Base-by-base conservation (phyloP, 257 asterid genomes). In the Nyctanthes arbortristis region DNA sequence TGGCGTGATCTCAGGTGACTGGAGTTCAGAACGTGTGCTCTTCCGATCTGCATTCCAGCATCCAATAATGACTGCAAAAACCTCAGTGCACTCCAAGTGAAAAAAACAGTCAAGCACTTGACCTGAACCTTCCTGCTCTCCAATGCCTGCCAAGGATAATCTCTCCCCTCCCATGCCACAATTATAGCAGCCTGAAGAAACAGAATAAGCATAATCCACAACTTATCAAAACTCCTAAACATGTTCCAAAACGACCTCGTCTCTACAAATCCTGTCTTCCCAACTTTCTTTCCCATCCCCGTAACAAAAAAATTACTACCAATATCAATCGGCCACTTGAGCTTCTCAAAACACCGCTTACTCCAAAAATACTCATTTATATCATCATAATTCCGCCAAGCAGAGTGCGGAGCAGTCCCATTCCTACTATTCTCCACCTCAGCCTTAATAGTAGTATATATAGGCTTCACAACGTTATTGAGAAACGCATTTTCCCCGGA, bases 181-280 rank as follows among this genome's bases (percentile, higher is more conserved):
- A 90, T 88, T 24, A 93, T 78, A 0, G 96, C 92, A 7, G 87
- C 89, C 86, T 93, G 98, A 58, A 93, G 84, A 80, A 93, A 93
- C 70, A 93, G 78, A 70, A 85, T 67, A 75, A 90, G 77, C 98
- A 90, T 84, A 62, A 93, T 81, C 98, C 98, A 93, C 59, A 90
- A 57, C 91, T 93, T n/a, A n/a, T n/a, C n/a, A n/a, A n/a, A n/a
- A n/a, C n/a, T n/a, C n/a, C n/a, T n/a, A n/a, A n/a, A n/a, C n/a
- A n/a, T n/a, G n/a, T n/a, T n/a, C n/a, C n/a, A n/a, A n/a, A n/a
- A n/a, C n/a, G n/a, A n/a, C n/a, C 98, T 87, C 85, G 83, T 92
- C 80, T 93, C 98, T 28, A 93, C 98, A 83, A 88, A 93, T 69
- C 98, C 98, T 0, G 98, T 90, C 87, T 93, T 93, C 76, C 97